phyloP scores from a whole-genome alignment of 345 rosid genomes.

The Acer negundo region DNA sequence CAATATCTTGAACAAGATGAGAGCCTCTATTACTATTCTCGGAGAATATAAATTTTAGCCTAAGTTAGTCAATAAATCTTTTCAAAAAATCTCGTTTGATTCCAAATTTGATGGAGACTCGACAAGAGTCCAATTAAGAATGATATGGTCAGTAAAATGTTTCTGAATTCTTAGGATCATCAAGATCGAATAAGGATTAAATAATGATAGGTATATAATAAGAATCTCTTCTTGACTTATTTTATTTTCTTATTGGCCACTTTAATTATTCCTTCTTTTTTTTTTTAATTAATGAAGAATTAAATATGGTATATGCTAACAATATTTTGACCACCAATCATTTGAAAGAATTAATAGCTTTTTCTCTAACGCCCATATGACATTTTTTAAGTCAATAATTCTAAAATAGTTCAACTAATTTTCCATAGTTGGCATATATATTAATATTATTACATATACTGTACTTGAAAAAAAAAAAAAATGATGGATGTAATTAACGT shows the following conservation, averaged over 20 bases:
- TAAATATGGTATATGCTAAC: slow-evolving; percentile 17
- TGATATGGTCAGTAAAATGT: slow-evolving; percentile 25
- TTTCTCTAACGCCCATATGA: neutral
- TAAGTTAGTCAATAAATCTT: slow-evolving; percentile 26
- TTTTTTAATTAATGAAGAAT: slow-evolving; percentile 6
- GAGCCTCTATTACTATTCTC: slow-evolving; percentile 7
- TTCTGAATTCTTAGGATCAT: slow-evolving; percentile 40
- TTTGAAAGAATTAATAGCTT: neutral
- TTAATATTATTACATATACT: neutral
- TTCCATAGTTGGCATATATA: neutral
- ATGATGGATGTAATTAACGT: neutral
- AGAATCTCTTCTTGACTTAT: slow-evolving; percentile 29
- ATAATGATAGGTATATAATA: slow-evolving; percentile 12
- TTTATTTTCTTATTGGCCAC: slow-evolving; percentile 19
- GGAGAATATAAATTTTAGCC: slow-evolving; percentile 15
- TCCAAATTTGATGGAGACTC: slow-evolving; percentile 38
- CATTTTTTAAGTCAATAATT: neutral
- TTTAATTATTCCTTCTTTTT: slow-evolving; percentile 17
- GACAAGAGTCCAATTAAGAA: slow-evolving; percentile 40
- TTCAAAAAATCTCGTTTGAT: slow-evolving; percentile 26
- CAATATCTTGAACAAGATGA: slow-evolving; percentile 23
- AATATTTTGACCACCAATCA: slow-evolving; percentile 26
- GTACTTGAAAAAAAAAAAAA: too few relatives aligned
- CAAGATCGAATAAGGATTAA: slow-evolving; percentile 25
- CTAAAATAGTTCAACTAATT: neutral